Percentiles rank a stretch among this genome's conserved stretches.
Evolutionary conservation across 169 alveolate genomes (phyloP).

Genomic region (Plasmodium gaboni): DNA sequence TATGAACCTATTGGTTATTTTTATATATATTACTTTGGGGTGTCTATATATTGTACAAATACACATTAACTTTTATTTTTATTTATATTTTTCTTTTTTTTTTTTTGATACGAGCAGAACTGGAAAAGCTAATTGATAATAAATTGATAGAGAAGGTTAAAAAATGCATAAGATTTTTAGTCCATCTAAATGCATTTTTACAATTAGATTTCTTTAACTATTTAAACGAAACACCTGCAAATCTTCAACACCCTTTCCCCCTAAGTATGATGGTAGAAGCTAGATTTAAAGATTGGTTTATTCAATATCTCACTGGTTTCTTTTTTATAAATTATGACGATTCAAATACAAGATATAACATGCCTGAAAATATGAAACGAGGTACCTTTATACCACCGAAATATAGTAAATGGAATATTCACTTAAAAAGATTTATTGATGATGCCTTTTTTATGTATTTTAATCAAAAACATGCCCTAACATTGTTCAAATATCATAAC

Average conservation of each 20-base stretch:
- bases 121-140: slow-evolving; percentile 18
- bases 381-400: slow-evolving; percentile 30
- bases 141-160: slow-evolving; percentile 41
- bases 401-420: slow-evolving; percentile 41
- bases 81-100: not conserved
- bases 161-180: slow-evolving; percentile 19
- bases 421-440: slow-evolving; percentile 22
- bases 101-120: slow-evolving; percentile 2
- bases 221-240: slow-evolving; percentile 37
- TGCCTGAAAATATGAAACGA: slow-evolving; percentile 11
- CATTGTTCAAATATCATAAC: slow-evolving; percentile 8
- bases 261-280: slow-evolving; percentile 33
- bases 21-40: no score
- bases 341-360: slow-evolving; percentile 3
- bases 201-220: slow-evolving; percentile 55
- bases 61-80: not conserved
- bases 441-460: slow-evolving; percentile 7
- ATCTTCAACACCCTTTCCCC: slow-evolving; percentile 21
- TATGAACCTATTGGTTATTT: no score
- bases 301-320: slow-evolving; percentile 16
- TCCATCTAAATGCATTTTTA: slow-evolving; percentile 44
- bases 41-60: no score
- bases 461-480: slow-evolving; percentile 46
- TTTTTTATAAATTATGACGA: slow-evolving; percentile 37
- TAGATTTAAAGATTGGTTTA: slow-evolving; percentile 36